Base-by-base conservation (phyloP, 306 rosid species). In the Cucurbita maxima region DNA sequence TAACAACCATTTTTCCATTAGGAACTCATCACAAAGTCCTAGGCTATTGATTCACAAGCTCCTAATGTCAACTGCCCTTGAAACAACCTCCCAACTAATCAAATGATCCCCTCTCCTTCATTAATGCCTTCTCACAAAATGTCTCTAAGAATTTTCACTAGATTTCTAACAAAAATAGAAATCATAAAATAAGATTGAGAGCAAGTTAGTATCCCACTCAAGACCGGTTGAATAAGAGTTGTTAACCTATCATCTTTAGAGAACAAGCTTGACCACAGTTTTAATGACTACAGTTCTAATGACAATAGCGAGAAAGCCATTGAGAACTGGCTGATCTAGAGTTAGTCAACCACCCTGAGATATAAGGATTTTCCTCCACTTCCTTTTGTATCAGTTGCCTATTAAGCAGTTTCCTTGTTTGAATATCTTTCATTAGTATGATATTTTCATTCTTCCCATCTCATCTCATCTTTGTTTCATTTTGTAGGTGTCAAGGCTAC, bases 401-500 rank as follows among this genome's bases (percentile, higher is more conserved):
- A 40, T n/a, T 16, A n/a, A 19, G 19, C 20, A 63, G 50, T 63
- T 62, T 63, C 15, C 15, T 40, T 63, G 50, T 40, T 63, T n/a
- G 51, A 44, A 63, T 63, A 7, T 38, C 4, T n/a, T 51, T 37
- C 34, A 30, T 63, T 40, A 7, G 15, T 18, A 60, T 30, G 34
- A 30, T 63, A 63, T 63, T 63, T 63, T 41, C 51, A 63, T 16
- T 41, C 8, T n/a, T 63, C 2, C 13, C 71, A 57, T 58, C 40
- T 77, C 78, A 71, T 72, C 71, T 76, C 71, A 54, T 30, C 20
- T 47, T 38, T 50, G 12, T 38, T 62, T 66, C 70, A 66, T 48
- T 73, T 79, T 86, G 79, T 76, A 94, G 99, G 96, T n/a, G 99
- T 94, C 76, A 94, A 94, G 82, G 96, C 99, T 74, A 94, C 99